phyloP scores from a whole-genome alignment of 2,329 filamentous ascomycete species.

The Monilinia laxa region DNA sequence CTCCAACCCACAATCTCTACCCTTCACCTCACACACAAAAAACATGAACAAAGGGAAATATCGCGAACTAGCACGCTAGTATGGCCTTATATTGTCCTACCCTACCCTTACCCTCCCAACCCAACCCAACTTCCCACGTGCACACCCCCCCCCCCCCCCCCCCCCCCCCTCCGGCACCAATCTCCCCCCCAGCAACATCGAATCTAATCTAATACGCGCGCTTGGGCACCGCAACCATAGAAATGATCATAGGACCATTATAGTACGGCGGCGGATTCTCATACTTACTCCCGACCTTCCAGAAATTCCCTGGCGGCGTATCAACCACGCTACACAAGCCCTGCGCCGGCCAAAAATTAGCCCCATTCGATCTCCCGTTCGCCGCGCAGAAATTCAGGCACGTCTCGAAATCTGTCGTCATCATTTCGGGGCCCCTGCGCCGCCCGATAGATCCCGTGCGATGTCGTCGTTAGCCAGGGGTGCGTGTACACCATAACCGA shows the following conservation, averaged over 20 bases:
- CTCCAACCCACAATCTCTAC: too few relatives aligned
- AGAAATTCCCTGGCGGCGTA: constrained; percentile 9
- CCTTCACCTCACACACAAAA: background rate
- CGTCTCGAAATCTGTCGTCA: constrained; percentile 4
- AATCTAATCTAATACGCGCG: constrained; percentile 8
- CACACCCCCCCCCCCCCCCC: too few relatives aligned
- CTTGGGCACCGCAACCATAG: constrained; percentile 14
- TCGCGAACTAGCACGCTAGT: constrained; percentile 2
- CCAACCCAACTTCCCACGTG: background rate
- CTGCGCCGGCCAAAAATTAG: constrained; percentile 7
- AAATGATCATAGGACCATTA: constrained; percentile 1
- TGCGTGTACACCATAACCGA: constrained; percentile 14
- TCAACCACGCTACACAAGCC: constrained; percentile 13
- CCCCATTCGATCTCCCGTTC: constrained; percentile 1
- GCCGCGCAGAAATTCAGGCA: background rate
- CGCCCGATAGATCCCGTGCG: constrained; percentile 6
- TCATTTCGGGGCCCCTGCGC: constrained; percentile 14
- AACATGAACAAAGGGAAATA: background rate
- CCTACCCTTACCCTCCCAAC: background rate
- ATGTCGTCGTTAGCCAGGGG: constrained; percentile 14
- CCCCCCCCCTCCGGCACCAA: background rate
- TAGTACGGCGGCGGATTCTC: constrained; percentile 9
- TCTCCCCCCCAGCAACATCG: background rate
- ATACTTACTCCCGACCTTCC: constrained; percentile 6
- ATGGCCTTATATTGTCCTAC: background rate